Evolutionary conservation across 352 stramenopile species (phyloP).

Genomic region (Pelagophyceae sp.): DNA sequence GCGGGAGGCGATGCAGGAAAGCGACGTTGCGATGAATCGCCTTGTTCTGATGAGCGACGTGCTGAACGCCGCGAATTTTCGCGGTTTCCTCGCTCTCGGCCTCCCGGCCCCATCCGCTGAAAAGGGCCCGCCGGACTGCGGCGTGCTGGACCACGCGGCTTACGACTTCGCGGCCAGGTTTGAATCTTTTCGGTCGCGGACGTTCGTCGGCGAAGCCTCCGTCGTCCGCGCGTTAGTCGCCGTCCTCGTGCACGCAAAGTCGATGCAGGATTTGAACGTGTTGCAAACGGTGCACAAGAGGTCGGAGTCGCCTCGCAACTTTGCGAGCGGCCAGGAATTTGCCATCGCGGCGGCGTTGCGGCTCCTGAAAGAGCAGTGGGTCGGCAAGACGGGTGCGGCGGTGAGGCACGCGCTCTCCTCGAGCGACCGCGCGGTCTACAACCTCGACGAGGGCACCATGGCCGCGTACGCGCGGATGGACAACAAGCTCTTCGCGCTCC

Average conservation of each 20-base stretch:
- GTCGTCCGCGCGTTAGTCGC: constrained; percentile 15
- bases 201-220: constrained; percentile 6
- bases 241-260: background rate
- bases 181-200: background rate
- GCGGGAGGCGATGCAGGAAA: constrained; percentile 2
- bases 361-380: constrained; percentile 20
- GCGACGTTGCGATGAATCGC: constrained; percentile 17
- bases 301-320: constrained; percentile 2
- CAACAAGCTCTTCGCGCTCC: constrained; percentile 26
- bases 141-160: background rate
- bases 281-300: constrained; percentile 7
- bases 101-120: constrained; percentile 5
- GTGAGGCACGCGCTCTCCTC: background rate
- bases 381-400: background rate
- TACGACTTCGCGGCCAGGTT: constrained; percentile 1
- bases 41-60: constrained; percentile 9
- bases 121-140: background rate
- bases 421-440: constrained; percentile 2
- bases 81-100: background rate
- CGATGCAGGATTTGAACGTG: background rate
- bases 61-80: constrained; percentile 15
- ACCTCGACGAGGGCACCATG: constrained; percentile 23
- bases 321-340: background rate
- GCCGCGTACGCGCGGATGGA: constrained; percentile 15
- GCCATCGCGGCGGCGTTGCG: background rate